phyloP scores from a whole-genome alignment of 1,139 yeast genomes.

The Pichia sp. region DNA sequence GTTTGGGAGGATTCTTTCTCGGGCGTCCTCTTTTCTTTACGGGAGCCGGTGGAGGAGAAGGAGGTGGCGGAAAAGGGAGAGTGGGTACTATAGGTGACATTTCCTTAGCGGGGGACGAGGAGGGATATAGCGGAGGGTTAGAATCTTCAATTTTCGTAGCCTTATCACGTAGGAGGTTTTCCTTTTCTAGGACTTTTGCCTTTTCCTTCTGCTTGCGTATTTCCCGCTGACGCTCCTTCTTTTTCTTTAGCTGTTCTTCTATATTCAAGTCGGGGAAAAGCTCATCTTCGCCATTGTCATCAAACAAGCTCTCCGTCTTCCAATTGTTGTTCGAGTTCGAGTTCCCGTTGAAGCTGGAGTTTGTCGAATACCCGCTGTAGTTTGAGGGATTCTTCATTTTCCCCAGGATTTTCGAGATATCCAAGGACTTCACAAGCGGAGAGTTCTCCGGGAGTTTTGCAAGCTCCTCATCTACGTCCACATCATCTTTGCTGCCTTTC shows the following conservation, averaged over 20 bases:
- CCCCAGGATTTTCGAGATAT: conserved; percentile 11
- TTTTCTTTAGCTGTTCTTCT: conserved; percentile 1
- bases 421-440: conserved; percentile 6
- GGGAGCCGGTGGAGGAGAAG: not conserved
- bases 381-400: conserved; percentile 8
- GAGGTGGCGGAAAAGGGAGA: not conserved
- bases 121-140: not conserved
- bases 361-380: conserved; percentile 13
- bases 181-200: not conserved
- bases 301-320: conserved; percentile 10
- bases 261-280: conserved; percentile 2
- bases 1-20: not conserved
- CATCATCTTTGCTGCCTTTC: not conserved
- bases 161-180: not conserved
- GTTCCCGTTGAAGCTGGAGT: conserved; percentile 11
- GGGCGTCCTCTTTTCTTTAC: conserved; percentile 5
- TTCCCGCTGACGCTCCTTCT: not conserved
- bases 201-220: not conserved
- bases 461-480: not conserved
- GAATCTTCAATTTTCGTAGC: not conserved
- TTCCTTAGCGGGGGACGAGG: conserved; percentile 3
- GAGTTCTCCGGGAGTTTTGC: conserved; percentile 2
- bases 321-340: not conserved
- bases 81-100: not conserved
- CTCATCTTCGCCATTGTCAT: conserved; percentile 10